These are phyloP conservation scores for Apophysomyces sp. DNA, from an alignment of 371 early-diverging fungal genomes.

Conservation along the genomic window DNA sequence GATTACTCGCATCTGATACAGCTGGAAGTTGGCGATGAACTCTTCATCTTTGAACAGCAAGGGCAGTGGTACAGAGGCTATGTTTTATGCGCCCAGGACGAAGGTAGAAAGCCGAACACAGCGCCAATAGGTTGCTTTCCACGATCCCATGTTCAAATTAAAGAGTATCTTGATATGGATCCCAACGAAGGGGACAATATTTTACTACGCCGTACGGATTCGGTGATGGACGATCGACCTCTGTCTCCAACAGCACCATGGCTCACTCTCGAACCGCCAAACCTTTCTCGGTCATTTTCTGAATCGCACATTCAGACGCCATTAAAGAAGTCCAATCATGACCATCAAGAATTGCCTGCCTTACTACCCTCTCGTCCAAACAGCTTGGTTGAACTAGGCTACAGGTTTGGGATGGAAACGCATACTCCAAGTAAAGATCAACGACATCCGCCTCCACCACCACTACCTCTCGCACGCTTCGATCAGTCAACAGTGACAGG, in stretches of 20 bases:
- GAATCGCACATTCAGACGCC: constrained; percentile 25
- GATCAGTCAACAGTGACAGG: constrained; percentile 61
- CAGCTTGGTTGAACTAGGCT: neutral
- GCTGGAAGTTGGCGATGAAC: constrained; percentile 58
- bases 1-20: constrained; percentile 40
- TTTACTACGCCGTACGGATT: neutral
- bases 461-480: constrained; percentile 49
- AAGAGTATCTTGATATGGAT: constrained; percentile 46
- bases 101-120: constrained; percentile 39
- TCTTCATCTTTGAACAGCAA: constrained; percentile 54
- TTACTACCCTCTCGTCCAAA: neutral
- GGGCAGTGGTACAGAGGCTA: constrained; percentile 70
- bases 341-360: neutral
- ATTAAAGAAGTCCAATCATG: neutral
- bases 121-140: constrained; percentile 67
- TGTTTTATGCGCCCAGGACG: constrained; percentile 47
- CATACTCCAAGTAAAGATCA: neutral
- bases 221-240: neutral
- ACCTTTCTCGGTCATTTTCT: constrained; percentile 27
- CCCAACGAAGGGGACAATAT: constrained; percentile 6
- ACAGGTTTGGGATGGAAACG: neutral
- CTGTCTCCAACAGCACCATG: neutral
- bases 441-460: constrained; percentile 27
- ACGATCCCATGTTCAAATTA: constrained; percentile 55
- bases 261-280: constrained; percentile 7